Evolutionary conservation across 1,284 basidiomycete genomes (phyloP).

Genomic region (Puccinia coronata): DNA sequence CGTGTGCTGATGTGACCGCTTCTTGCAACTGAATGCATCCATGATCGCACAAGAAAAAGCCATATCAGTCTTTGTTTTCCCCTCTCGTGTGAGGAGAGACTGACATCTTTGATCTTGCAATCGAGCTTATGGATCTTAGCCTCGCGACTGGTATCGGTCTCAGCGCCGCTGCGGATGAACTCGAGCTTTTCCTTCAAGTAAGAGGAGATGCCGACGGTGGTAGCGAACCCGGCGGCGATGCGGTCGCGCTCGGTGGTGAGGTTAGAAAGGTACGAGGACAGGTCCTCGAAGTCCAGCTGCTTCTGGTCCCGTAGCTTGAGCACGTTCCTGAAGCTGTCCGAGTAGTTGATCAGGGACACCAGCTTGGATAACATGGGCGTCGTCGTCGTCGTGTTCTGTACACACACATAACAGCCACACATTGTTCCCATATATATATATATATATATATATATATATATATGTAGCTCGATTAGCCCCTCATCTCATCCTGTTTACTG

Average conservation of each 20-base stretch:
- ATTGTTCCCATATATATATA: no score
- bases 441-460: no score
- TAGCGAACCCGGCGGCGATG: constrained; percentile 68
- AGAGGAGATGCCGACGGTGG: constrained; percentile 72
- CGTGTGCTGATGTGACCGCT: constrained; percentile 88
- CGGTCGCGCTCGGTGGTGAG: constrained; percentile 89
- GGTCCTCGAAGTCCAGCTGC: constrained; percentile 96
- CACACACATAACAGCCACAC: constrained; percentile 33
- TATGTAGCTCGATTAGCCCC: no score
- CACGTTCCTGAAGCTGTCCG: constrained; percentile 82
- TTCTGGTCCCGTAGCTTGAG: constrained; percentile 95
- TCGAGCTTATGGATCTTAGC: constrained; percentile 92
- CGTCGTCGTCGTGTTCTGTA: constrained; percentile 50
- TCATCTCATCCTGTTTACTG: no score
- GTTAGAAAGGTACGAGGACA: constrained; percentile 89
- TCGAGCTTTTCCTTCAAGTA: constrained; percentile 95
- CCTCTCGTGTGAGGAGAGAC: constrained; percentile 55
- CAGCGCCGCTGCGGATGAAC: constrained; percentile 75
- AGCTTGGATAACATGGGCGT: constrained; percentile 79
- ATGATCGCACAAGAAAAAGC: no score
- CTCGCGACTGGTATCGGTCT: constrained; percentile 87
- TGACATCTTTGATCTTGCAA: constrained; percentile 86
- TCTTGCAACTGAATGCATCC: constrained; percentile 98
- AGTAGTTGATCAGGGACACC: constrained; percentile 84
- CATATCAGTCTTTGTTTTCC: no score